Conservation (phyloP, 2,329 filamentous ascomycete species). For the Helicocarpus griseus region DNA sequence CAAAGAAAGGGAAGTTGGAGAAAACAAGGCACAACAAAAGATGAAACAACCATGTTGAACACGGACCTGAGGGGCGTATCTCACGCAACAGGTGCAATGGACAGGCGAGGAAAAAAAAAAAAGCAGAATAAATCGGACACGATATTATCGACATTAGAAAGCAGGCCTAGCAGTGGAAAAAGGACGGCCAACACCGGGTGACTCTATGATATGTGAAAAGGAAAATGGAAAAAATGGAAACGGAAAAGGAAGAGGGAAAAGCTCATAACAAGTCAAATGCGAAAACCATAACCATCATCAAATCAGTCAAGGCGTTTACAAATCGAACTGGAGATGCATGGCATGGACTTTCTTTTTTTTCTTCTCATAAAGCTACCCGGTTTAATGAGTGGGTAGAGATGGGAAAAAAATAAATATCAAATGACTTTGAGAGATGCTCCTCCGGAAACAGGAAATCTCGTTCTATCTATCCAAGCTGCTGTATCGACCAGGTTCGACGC, state of each 20-base stretch:
- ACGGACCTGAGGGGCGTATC: no score
- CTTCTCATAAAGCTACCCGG: neutral
- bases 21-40: no score
- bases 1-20: no score
- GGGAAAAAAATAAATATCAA: neutral
- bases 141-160: neutral
- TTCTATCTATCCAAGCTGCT: neutral
- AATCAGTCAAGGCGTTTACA: neutral
- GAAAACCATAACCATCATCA: no score
- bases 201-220: neutral
- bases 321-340: neutral
- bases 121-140: neutral
- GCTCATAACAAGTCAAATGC: no score
- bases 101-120: neutral
- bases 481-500: conserved; percentile 16
- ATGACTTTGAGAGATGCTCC: neutral
- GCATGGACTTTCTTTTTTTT: neutral
- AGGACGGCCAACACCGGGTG: neutral
- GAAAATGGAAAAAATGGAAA: neutral
- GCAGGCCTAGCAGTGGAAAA: neutral
- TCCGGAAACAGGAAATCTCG: neutral
- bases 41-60: no score
- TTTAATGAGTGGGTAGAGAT: neutral
- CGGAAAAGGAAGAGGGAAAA: neutral
- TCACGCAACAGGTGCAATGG: no score